Base-by-base conservation (phyloP, 1,284 basidiomycete species). In the Apiotrichum gamsii region DNA sequence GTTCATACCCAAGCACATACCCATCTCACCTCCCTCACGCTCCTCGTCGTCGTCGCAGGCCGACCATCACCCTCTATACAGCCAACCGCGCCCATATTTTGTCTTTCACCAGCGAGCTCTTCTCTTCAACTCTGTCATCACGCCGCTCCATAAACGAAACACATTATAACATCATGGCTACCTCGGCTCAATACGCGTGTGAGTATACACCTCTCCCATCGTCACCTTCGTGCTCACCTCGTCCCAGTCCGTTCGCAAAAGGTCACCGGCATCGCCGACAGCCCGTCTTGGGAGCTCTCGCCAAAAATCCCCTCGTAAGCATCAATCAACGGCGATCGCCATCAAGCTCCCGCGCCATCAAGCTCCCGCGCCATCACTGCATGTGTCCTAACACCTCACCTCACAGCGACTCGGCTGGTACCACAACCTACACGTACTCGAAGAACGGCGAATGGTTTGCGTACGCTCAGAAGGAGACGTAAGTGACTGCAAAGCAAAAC, bases 231-330 rank as follows among this genome's bases (percentile, higher is more conserved):
- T n/a, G n/a, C 30, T 15, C 30, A 31, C 9, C 31, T 16, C 3
- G 8, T 32, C 25, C 16, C 65, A 90, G 89, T 83, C 77, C 88
- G 93, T 70, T 87, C 93, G 41, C 90, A 94, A 80, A 97, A 95
- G 81, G 80, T 81, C 48, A 77, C 93, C 51, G 89, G 88, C 56
- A 80, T 97, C 63, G 82, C 90, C 64, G 80, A 83, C 54, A 88
- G 86, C 34, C 90, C 93, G 43, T 78, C 81, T 57, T 96, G 90
- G 71, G 70, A 76, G 21, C 72, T 82, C 19, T 74, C 87, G 33
- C 72, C 80, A 48, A 82, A 80, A 45, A 87, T 94, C 61, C 74
- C 77, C 49, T 75, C 74, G 76, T 76, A 42, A 57, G 73, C 60
- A 29, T 9, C n/a, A n/a, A n/a, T n/a, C n/a, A n/a, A n/a, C n/a